Percentiles rank a stretch among this genome's conserved stretches.
Evolutionary conservation across 1,139 yeast species (phyloP).

Genomic region (Scheffersomyces insectosa): DNA sequence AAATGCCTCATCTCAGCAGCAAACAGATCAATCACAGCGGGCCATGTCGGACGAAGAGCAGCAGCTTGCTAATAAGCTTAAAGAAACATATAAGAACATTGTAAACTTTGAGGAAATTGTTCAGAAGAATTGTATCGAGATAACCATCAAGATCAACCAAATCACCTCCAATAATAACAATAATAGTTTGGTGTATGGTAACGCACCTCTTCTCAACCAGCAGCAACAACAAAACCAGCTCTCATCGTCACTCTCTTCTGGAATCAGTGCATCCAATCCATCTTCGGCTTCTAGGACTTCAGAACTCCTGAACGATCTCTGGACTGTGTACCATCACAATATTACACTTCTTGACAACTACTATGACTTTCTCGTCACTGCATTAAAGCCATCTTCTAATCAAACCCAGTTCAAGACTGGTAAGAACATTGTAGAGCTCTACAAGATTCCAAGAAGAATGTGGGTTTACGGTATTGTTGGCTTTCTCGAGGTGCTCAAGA

Average conservation of each 20-base stretch:
- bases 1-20: slow-evolving; percentile 14
- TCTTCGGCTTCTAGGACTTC: slow-evolving; percentile 33
- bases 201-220: slow-evolving; percentile 18
- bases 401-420: slow-evolving; percentile 64
- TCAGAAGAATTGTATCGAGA: slow-evolving; percentile 64
- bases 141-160: slow-evolving; percentile 53
- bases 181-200: slow-evolving; percentile 17
- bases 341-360: slow-evolving; percentile 66
- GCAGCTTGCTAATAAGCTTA: slow-evolving; percentile 65
- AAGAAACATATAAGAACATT: slow-evolving; percentile 71
- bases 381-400: slow-evolving; percentile 60
- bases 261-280: slow-evolving; percentile 15
- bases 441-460: slow-evolving; percentile 73
- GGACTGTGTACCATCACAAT: slow-evolving; percentile 72
- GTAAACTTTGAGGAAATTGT: slow-evolving; percentile 68
- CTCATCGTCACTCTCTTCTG: slow-evolving; percentile 19
- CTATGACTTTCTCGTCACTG: slow-evolving; percentile 68
- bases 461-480: slow-evolving; percentile 86
- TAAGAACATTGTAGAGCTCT: slow-evolving; percentile 69
- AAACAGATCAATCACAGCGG: slow-evolving; percentile 16
- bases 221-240: slow-evolving; percentile 7
- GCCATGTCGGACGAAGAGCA: slow-evolving; percentile 67
- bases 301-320: slow-evolving; percentile 60
- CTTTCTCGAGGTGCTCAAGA: slow-evolving; percentile 75
- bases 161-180: slow-evolving; percentile 27